Evolutionary conservation across 768 basidiomycete species (phyloP).

Genomic region (Suillus subluteus): DNA sequence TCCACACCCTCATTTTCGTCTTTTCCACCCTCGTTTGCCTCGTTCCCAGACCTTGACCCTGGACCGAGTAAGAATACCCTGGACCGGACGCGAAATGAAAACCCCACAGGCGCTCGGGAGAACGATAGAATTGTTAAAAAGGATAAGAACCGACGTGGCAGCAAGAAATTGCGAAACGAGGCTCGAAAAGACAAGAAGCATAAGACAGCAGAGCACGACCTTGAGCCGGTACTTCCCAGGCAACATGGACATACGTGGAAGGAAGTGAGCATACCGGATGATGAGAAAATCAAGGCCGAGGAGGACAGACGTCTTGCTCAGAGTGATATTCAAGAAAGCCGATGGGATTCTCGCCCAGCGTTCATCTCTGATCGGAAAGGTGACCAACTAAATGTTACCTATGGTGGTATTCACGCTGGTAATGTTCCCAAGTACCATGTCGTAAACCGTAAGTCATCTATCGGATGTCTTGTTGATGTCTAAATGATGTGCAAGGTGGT

Average conservation of each 20-base stretch:
- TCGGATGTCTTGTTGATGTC: slow-evolving; percentile 34
- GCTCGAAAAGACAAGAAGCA: slow-evolving; percentile 34
- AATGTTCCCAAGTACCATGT: slow-evolving; percentile 70
- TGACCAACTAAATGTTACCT: slow-evolving; percentile 65
- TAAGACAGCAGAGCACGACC: slow-evolving; percentile 35
- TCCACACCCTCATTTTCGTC: slow-evolving; percentile 62
- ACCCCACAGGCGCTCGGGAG: slow-evolving; percentile 15
- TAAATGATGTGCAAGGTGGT: slow-evolving; percentile 50
- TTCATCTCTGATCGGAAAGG: slow-evolving; percentile 73
- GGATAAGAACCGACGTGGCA: slow-evolving; percentile 27
- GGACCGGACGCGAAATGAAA: slow-evolving; percentile 23
- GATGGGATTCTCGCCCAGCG: slow-evolving; percentile 32
- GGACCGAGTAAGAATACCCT: slow-evolving; percentile 38
- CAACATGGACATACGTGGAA: slow-evolving; percentile 20
- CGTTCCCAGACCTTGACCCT: slow-evolving; percentile 67
- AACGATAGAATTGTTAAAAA: slow-evolving; percentile 16
- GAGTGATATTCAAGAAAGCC: slow-evolving; percentile 23
- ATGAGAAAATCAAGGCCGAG: slow-evolving; percentile 36
- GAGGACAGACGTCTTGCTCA: slow-evolving; percentile 36
- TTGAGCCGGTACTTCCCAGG: slow-evolving; percentile 30
- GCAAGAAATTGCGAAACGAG: slow-evolving; percentile 22
- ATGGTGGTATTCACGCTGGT: slow-evolving; percentile 64
- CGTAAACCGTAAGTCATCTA: slow-evolving; percentile 52
- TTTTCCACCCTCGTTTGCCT: slow-evolving; percentile 67
- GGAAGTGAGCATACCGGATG: slow-evolving; percentile 23